A percentile compares a stretch with the other conserved stretches of the same genome.
Conservation (phyloP, 768 basidiomycete genomes). For the Kwoniella mangroviensis region DNA sequence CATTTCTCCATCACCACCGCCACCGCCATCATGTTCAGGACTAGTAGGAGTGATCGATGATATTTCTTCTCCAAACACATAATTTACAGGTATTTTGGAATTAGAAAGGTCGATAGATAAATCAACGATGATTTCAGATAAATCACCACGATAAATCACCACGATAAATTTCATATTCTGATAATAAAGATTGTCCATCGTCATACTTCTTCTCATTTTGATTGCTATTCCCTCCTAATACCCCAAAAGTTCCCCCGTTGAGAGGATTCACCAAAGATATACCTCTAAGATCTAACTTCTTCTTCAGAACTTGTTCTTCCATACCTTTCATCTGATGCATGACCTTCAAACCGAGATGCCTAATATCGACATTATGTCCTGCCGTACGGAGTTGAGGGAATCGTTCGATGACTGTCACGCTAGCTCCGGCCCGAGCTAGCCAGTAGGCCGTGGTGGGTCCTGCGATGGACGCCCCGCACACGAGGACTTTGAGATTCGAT, state of each 20-base stretch:
- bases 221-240: neutral
- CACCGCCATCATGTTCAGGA: neutral
- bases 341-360: conserved; percentile 20
- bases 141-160: conserved; percentile 50
- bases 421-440: conserved; percentile 27
- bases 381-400: conserved; percentile 20
- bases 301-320: conserved; percentile 14
- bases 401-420: conserved; percentile 47
- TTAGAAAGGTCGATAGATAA: conserved; percentile 18
- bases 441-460: conserved; percentile 45
- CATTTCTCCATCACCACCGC: neutral
- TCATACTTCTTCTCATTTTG: neutral
- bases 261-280: conserved; percentile 29
- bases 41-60: neutral
- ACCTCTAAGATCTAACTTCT: conserved; percentile 36
- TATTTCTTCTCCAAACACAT: conserved; percentile 35
- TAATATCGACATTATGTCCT: conserved; percentile 52
- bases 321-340: conserved; percentile 44
- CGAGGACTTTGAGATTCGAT: conserved; percentile 21
- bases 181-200: neutral
- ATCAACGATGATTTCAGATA: conserved; percentile 37
- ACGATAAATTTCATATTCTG: conserved; percentile 43
- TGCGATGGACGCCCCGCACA: conserved; percentile 48
- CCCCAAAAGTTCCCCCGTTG: neutral
- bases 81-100: conserved; percentile 3